Evolutionary conservation across 352 stramenopile genomes (phyloP), one percentile per base, ranked within the genome.

Genomic region (Phytophthora multivora): DNA sequence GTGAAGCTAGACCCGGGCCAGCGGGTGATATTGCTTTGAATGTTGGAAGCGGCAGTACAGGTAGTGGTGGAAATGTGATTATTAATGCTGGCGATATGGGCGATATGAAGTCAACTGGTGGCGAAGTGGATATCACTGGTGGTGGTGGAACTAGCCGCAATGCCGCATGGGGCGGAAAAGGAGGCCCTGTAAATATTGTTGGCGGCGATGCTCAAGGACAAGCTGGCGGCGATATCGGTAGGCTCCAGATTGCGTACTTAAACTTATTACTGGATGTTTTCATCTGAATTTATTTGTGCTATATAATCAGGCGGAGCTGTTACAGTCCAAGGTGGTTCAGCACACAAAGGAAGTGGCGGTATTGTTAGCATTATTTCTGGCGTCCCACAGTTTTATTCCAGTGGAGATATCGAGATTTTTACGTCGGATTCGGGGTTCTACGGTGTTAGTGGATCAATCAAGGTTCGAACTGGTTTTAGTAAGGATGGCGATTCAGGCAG

Each of bases 41-140:
- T 42, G 88, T 96, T 62, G 96, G 96, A 10, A 79, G 71, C 38
- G 91, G 91, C n/a, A 81, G 90, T 42, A 84, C 86, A 40, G 85
- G 79, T 5, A 84, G 87, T 57, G 96, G 96, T 42, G 94, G 96
- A 16, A 77, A 83, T 51, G 73, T 98, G 36, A 56, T 56, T 6
- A 35, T 98, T 7, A 69, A 56, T 43, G 85, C 79, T 55, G 85
- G 85, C 18, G 75, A 91, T 46, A 85, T 85, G 38, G 66, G 23
- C 16, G 73, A 73, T 18, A 39, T 70, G 18, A 70, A 67, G 49
- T 76, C 68, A 25, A 75, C 59, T 36, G 86, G 86, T 41, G 86
- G 86, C 23, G 51, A 75, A 48, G 69, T 90, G 26, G 63, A 62
- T 48, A 59, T 93, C 36, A 64, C 59, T 7, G 84, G 71, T 65